These are phyloP conservation scores for Aurifilum marmelostoma DNA, from an alignment of 2,329 filamentous ascomycete genomes.

Conservation along the genomic window DNA sequence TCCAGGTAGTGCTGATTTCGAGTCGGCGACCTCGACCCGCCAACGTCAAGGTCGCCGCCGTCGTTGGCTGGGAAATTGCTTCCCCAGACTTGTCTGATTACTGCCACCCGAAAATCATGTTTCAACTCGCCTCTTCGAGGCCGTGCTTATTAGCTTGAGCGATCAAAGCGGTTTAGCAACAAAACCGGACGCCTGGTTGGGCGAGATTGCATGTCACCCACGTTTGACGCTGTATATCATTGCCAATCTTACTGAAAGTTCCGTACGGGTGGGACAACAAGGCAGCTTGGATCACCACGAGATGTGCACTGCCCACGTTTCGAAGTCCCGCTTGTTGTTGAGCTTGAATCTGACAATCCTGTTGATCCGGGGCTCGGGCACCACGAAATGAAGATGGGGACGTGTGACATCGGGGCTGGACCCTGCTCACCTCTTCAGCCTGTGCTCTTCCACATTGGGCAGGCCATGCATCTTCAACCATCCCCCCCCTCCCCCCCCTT, in stretches of 20 bases:
- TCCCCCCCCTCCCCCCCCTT: no score
- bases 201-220: slow-evolving; percentile 3
- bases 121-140: slow-evolving; percentile 1
- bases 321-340: slow-evolving; percentile 2
- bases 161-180: slow-evolving; percentile 10
- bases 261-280: neutral
- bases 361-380: slow-evolving; percentile 17
- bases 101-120: neutral
- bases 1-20: neutral
- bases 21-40: slow-evolving; percentile 9
- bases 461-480: slow-evolving; percentile 13
- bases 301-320: slow-evolving; percentile 14
- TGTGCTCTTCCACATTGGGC: slow-evolving; percentile 11
- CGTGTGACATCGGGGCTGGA: slow-evolving; percentile 15
- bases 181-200: neutral
- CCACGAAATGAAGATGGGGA: slow-evolving; percentile 20
- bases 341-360: slow-evolving; percentile 13
- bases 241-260: slow-evolving; percentile 16
- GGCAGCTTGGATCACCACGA: slow-evolving; percentile 7
- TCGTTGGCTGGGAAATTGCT: neutral
- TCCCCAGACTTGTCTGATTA: slow-evolving; percentile 5
- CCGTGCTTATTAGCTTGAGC: no score
- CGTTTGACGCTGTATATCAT: slow-evolving; percentile 11
- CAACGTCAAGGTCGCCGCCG: slow-evolving; percentile 1
- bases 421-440: neutral